phyloP scores from a whole-genome alignment of 140 eudicot species.

The Ambrosia hybrid region DNA sequence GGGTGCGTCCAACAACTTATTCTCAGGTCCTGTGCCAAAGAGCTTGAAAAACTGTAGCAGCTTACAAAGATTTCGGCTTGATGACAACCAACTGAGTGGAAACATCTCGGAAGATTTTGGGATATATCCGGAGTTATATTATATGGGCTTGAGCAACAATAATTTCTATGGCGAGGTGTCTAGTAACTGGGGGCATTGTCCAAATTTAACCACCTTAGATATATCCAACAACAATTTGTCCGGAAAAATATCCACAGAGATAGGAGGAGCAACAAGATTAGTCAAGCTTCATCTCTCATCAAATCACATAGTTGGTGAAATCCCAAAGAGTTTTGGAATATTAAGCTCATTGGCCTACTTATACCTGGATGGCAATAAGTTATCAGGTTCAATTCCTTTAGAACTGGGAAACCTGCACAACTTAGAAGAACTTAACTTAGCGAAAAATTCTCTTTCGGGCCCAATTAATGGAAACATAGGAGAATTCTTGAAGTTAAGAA shows the following conservation, averaged over 20 bases:
- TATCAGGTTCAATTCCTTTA: slow-evolving; percentile 33
- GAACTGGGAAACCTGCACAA: slow-evolving; percentile 27
- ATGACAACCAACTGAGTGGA: slow-evolving; percentile 1
- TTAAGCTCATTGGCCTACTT: slow-evolving; percentile 30
- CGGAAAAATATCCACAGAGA: slow-evolving; percentile 33
- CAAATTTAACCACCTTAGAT: slow-evolving; percentile 27
- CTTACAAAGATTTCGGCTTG: slow-evolving; percentile 26
- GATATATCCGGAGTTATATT: not conserved
- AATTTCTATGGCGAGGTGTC: slow-evolving; percentile 44
- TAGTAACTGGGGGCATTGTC: slow-evolving; percentile 42
- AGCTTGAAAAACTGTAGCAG: slow-evolving; percentile 46
- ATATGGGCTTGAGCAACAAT: slow-evolving; percentile 41
- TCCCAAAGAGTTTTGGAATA: slow-evolving; percentile 36
- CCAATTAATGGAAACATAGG: slow-evolving; percentile 19
- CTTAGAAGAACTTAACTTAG: slow-evolving; percentile 32
- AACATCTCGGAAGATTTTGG: slow-evolving; percentile 11
- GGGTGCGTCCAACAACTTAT: slow-evolving; percentile 18
- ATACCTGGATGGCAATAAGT: slow-evolving; percentile 27
- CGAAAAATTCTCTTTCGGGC: slow-evolving; percentile 38
- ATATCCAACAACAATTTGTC: slow-evolving; percentile 38
- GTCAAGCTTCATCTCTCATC: slow-evolving; percentile 22
- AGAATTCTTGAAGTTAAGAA: too few relatives aligned
- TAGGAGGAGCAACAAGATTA: slow-evolving; percentile 32
- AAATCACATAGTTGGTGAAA: slow-evolving; percentile 28
- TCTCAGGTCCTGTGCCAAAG: slow-evolving; percentile 43